These are phyloP conservation scores for Ophiorrhiza pumila DNA, from an alignment of 257 asterid species.

Conservation along the genomic window DNA sequence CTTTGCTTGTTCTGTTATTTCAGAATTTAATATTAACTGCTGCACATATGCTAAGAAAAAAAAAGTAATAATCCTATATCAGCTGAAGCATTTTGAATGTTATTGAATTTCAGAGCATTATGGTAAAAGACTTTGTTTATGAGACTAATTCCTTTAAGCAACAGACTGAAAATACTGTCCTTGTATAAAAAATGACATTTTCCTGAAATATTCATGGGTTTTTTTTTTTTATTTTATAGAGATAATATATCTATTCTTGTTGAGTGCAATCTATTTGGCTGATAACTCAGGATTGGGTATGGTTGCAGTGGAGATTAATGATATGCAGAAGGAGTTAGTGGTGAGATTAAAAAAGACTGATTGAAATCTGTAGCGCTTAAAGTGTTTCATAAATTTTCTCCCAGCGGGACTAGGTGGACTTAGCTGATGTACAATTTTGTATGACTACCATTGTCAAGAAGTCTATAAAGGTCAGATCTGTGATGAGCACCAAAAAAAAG, in stretches of 20 bases:
- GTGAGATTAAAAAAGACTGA: no score
- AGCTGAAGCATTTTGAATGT: background rate
- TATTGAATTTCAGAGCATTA: background rate
- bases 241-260: background rate
- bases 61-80: background rate
- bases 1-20: background rate
- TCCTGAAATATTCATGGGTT: no score
- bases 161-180: no score
- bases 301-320: no score
- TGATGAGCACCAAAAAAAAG: background rate
- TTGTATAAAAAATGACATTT: no score
- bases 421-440: no score
- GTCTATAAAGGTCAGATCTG: background rate
- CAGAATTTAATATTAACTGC: background rate
- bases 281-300: background rate
- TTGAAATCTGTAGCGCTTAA: no score
- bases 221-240: no score
- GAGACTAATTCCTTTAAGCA: background rate
- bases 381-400: no score
- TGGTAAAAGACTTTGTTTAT: background rate
- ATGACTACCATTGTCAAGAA: background rate
- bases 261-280: background rate
- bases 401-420: no score
- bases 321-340: no score
- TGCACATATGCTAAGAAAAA: background rate